Evolutionary conservation across 805 yeast species (phyloP).

Genomic region (Komagataella pastoris): DNA sequence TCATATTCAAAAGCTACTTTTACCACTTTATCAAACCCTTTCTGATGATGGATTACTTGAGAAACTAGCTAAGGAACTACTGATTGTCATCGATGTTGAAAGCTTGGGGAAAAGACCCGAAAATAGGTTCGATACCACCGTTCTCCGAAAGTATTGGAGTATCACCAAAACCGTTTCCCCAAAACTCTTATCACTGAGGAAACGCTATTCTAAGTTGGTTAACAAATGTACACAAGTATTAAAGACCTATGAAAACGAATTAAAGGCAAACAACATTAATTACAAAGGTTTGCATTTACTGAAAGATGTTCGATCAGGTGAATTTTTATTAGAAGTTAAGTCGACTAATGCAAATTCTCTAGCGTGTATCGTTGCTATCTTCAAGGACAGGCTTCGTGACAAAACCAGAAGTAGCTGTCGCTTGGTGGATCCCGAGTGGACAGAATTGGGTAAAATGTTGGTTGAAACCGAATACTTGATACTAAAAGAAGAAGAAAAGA

Average conservation of each 20-base stretch:
- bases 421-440: conserved; percentile 36
- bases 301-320: conserved; percentile 13
- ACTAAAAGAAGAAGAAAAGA: conserved; percentile 34
- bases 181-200: conserved; percentile 8
- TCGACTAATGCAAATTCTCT: conserved; percentile 7
- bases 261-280: conserved; percentile 1
- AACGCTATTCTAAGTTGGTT: conserved; percentile 9
- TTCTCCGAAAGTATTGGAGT: conserved; percentile 13
- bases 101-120: conserved; percentile 4
- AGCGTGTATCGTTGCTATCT: conserved; percentile 4
- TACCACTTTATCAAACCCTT: neutral
- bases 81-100: neutral
- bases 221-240: conserved; percentile 1
- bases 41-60: neutral
- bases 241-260: conserved; percentile 4
- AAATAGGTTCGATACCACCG: conserved; percentile 11
- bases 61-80: neutral
- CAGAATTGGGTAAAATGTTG: conserved; percentile 32
- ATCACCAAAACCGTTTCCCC: conserved; percentile 10
- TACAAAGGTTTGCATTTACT: conserved; percentile 12
- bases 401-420: conserved; percentile 14
- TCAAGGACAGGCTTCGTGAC: conserved; percentile 6
- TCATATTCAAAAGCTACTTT: conserved; percentile 6
- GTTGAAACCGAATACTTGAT: conserved; percentile 34
- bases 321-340: conserved; percentile 13